These are phyloP conservation scores for Aspergillus latus DNA, from an alignment of 2,329 filamentous ascomycete species.

Conservation along the genomic window DNA sequence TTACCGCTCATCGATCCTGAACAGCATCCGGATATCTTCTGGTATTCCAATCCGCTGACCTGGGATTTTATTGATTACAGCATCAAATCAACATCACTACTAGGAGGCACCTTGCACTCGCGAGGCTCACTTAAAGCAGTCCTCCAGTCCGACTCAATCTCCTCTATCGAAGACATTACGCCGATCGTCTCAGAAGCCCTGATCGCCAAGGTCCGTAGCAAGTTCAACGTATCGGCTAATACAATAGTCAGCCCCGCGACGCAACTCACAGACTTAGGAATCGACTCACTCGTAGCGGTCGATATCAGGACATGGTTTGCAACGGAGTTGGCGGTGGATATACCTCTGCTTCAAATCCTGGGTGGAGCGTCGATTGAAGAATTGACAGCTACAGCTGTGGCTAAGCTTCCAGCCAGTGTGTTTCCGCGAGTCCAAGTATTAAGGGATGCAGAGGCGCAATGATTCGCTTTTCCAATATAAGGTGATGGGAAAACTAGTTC, in stretches of 20 bases:
- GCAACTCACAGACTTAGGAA: slow-evolving; percentile 12
- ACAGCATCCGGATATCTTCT: background rate
- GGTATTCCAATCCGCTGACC: background rate
- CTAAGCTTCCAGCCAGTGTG: no score
- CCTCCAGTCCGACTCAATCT: background rate
- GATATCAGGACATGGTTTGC: slow-evolving; percentile 22
- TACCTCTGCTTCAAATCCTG: slow-evolving; percentile 59
- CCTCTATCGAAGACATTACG: background rate
- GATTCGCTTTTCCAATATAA: no score
- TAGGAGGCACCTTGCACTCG: background rate
- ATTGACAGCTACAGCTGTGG: slow-evolving; percentile 5
- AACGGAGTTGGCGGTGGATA: slow-evolving; percentile 12
- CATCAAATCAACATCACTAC: background rate
- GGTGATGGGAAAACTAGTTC: no score
- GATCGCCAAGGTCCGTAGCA: background rate
- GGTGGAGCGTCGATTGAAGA: slow-evolving; percentile 10
- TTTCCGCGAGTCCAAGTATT: no score
- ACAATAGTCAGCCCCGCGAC: background rate
- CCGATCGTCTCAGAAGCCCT: background rate
- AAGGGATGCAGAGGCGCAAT: no score
- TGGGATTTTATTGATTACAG: background rate
- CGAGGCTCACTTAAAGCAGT: background rate
- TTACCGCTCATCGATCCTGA: background rate
- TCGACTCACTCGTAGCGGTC: slow-evolving; percentile 23
- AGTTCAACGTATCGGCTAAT: background rate